Base-by-base conservation (phyloP, 345 rosid species). In the Garcia nutans region DNA sequence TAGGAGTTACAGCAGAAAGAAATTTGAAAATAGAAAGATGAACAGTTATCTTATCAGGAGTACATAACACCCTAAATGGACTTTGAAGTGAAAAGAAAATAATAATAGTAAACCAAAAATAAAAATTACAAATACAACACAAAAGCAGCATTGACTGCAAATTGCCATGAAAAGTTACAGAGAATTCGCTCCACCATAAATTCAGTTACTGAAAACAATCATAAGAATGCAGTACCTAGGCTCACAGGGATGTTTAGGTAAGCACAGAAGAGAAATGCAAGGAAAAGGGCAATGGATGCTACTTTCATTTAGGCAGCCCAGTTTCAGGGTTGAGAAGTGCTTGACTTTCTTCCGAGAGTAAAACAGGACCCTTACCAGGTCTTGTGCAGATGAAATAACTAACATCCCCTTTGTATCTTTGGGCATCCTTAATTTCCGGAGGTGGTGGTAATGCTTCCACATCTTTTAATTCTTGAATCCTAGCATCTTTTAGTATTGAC, bases 361-460 rank as follows among this genome's bases (percentile, higher is more conserved):
- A 58, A 70, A 86, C 87, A 0, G 98, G 97, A 58, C 99, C 97
- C 78, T 82, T 82, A 11, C 99, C 99, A 33, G 96, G 90, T 85
- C 88, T 85, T n/a, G 94, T 95, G 77, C 97, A 91, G 74, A 95
- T 95, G 82, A 95, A 90, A 82, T 95, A 91, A 79, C 85, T 87
- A 59, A 93, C 92, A 71, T 87, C 94, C 31, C 94, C 99, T 79
- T 77, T 80, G 73, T 77, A 84, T 83, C 90, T 92, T 79, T 77
- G 88, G 73, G 86, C 80, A 67, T 83, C 88, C 78, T 83, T 87
- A 0, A 80, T 74, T 75, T 88, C 97, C n/a, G 85, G 88, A 64
- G 97, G 96, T 15, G 83, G 74, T 10, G 80, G 73, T 78, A 88
- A 79, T 57, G 87, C 87, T 70, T 88, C 88, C 41, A 93, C 81